Evolutionary conservation across 176 grass and related monocot genomes (phyloP), one percentile per base, ranked within the genome.

Genomic region (Eremochloa ophiuroides): DNA sequence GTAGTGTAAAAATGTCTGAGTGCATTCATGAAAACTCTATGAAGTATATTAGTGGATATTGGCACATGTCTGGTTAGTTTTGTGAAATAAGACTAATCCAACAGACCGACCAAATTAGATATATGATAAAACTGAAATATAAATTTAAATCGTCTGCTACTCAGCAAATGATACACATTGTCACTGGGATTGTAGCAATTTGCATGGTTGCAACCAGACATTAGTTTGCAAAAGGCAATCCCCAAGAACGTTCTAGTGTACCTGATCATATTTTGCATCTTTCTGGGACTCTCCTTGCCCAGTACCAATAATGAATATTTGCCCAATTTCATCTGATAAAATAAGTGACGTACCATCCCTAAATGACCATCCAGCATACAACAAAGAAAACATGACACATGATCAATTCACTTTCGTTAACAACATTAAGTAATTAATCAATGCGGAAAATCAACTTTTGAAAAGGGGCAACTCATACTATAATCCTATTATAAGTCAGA

Each of bases 221-320:
- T 33, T 80, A 58, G 41, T 79, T 79, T 66, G 68, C 55, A 73
- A 14, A 17, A 79, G 20, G 43, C 14, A 76, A 67, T 80, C 47
- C 39, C 51, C 15, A 27, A 73, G 22, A 73, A 85, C 12, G 40
- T 63, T 37, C 31, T 66, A 27, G 9, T 41, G 58, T 77, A 99
- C 96, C 96, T 98, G 96, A 80, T 98, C 93, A 85, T 95, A 95
- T 91, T 91, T 95, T 7, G 96, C 96, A 51, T 98, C 96, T 74
- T 98, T 98, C 84, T 98, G 93, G 73, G 96, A 98, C 76, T 98
- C 93, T 56, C 93, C 93, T 86, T 99, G 93, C 25, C 96, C 96
- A 79, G 96, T 99, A 67, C 88, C 86, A 85, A 99, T 93, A 63
- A 99, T 87, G 82, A 91, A 95, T 99, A 95, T 93, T 86, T 95